Evolutionary conservation across 345 rosid species (phyloP).

Genomic region (Camelina neglecta): DNA sequence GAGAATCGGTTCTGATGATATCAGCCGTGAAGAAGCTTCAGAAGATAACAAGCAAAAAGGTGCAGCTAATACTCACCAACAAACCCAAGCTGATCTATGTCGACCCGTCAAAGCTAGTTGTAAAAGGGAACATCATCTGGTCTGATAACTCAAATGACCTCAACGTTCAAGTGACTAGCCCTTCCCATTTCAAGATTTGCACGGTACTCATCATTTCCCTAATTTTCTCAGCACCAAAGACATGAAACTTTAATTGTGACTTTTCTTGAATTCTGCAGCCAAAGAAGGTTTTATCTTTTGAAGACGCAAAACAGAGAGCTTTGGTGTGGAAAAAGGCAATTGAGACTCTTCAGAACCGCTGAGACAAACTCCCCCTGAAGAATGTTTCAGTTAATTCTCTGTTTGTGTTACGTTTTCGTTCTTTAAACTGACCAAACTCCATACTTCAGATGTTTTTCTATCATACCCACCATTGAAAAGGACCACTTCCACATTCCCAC

Average conservation of each 20-base stretch:
- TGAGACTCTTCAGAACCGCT: slow-evolving; percentile 85
- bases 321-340: slow-evolving; percentile 94
- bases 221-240: neutral
- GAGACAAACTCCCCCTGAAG: slow-evolving; percentile 41
- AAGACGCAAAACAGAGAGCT: slow-evolving; percentile 91
- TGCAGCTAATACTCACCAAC: slow-evolving; percentile 93
- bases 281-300: slow-evolving; percentile 91
- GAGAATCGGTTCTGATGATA: slow-evolving; percentile 92
- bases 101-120: slow-evolving; percentile 74
- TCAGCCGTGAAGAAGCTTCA: slow-evolving; percentile 84
- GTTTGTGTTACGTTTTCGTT: slow-evolving; percentile 5
- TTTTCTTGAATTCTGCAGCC: slow-evolving; percentile 59
- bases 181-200: slow-evolving; percentile 81
- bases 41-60: slow-evolving; percentile 89
- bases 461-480: neutral
- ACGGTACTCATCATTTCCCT: slow-evolving; percentile 55
- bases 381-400: slow-evolving; percentile 14
- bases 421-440: slow-evolving; percentile 32
- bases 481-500: slow-evolving; percentile 10
- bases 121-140: slow-evolving; percentile 84
- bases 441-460: slow-evolving; percentile 22
- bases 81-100: slow-evolving; percentile 88
- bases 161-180: slow-evolving; percentile 69
- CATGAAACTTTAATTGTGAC: neutral
- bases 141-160: slow-evolving; percentile 86